phyloP scores from a whole-genome alignment of 2,329 filamentous ascomycete species.

The Colletotrichum musae region DNA sequence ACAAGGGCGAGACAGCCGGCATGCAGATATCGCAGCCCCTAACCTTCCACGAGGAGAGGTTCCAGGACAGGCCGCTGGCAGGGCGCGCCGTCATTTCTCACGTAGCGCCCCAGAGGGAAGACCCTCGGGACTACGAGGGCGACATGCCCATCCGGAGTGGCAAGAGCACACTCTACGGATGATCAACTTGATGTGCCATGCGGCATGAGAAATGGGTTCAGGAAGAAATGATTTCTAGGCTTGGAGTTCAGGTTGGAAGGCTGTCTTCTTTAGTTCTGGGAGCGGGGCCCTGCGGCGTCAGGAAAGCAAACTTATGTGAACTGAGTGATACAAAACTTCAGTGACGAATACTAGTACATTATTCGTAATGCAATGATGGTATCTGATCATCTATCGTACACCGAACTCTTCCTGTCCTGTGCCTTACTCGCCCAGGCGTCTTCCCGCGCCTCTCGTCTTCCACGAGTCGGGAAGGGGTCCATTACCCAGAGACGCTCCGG shows the following conservation, averaged over 20 bases:
- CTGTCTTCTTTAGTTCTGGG: neutral
- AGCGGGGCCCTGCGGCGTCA: neutral
- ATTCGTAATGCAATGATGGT: conserved; percentile 35
- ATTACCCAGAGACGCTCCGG: conserved; percentile 56
- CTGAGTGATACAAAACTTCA: conserved; percentile 25
- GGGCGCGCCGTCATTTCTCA: conserved; percentile 32
- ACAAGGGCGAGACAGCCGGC: conserved; percentile 42
- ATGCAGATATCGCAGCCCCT: conserved; percentile 51
- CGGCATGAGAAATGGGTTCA: neutral
- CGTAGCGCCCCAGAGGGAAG: conserved; percentile 15
- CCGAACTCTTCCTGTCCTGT: neutral
- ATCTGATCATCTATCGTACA: conserved; percentile 4
- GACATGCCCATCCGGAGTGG: conserved; percentile 54
- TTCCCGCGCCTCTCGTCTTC: conserved; percentile 73
- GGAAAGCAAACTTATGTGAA: neutral
- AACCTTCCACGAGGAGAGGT: conserved; percentile 44
- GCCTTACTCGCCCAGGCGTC: conserved; percentile 66
- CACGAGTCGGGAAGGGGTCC: conserved; percentile 75
- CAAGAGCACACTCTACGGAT: conserved; percentile 54
- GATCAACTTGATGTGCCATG: conserved; percentile 9
- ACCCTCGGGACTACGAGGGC: conserved; percentile 32
- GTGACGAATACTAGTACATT: conserved; percentile 35
- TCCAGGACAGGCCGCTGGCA: conserved; percentile 45
- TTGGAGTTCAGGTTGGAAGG: conserved; percentile 1
- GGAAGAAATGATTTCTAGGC: neutral